Conservation (phyloP, 1,139 yeast species). For the Kodamaea derodonti region DNA sequence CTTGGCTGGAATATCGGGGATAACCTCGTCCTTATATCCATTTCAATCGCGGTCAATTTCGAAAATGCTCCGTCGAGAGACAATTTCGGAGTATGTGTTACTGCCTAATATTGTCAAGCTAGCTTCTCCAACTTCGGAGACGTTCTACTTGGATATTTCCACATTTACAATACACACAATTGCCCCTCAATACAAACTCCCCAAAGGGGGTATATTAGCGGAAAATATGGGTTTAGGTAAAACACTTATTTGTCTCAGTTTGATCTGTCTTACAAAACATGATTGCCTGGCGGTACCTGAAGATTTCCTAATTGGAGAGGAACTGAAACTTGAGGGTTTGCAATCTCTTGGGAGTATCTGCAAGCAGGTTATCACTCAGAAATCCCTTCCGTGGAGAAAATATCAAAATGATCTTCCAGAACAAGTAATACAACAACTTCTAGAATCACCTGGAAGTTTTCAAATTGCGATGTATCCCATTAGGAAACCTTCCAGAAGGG, state of each 20-base stretch:
- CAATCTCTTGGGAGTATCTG: conserved; percentile 39
- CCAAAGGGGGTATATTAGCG: conserved; percentile 67
- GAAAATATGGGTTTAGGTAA: conserved; percentile 80
- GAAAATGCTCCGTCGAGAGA: conserved; percentile 56
- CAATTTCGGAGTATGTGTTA: conserved; percentile 24
- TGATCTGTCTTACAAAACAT: conserved; percentile 52
- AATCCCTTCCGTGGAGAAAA: conserved; percentile 57
- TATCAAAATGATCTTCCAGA: conserved; percentile 43
- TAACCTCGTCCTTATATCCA: conserved; percentile 48
- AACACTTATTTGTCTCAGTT: conserved; percentile 61
- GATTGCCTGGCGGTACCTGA: conserved; percentile 48
- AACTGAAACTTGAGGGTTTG: conserved; percentile 4
- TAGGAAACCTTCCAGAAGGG: conserved; percentile 13
- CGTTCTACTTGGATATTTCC: conserved; percentile 34
- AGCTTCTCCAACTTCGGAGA: conserved; percentile 15
- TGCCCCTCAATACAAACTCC: conserved; percentile 43
- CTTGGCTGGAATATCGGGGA: conserved; percentile 34
- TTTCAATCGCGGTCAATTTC: conserved; percentile 58
- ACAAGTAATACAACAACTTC: conserved; percentile 33
- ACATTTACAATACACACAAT: conserved; percentile 20
- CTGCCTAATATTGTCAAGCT: conserved; percentile 44
- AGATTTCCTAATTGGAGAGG: conserved; percentile 18
- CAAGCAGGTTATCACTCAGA: conserved; percentile 34
- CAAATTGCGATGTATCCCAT: conserved; percentile 25
- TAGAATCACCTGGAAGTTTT: conserved; percentile 42